Evolutionary conservation across 257 asterid genomes (phyloP).

Genomic region (Linaria vulgaris): DNA sequence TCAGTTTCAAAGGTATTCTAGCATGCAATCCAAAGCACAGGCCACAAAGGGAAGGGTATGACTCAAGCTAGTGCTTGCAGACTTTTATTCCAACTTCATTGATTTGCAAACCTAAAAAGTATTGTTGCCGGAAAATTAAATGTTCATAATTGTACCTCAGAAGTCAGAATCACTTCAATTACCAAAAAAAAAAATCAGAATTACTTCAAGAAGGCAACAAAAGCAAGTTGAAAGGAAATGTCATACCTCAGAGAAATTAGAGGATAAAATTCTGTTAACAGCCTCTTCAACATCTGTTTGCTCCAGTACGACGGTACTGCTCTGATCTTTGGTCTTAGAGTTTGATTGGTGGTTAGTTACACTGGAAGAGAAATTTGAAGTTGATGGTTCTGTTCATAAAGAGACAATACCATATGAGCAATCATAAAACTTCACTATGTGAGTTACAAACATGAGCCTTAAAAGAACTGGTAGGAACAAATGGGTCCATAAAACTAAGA

Average conservation of each 20-base stretch:
- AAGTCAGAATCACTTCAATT: too few species aligned
- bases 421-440: slow-evolving; percentile 14
- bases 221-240: background rate
- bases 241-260: slow-evolving; percentile 66
- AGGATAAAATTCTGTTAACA: slow-evolving; percentile 52
- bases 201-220: background rate
- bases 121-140: background rate
- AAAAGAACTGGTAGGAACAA: background rate
- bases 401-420: background rate
- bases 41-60: too few species aligned
- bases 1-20: too few species aligned
- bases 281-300: slow-evolving; percentile 47
- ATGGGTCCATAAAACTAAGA: background rate
- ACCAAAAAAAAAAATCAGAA: background rate
- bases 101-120: background rate
- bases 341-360: slow-evolving; percentile 28
- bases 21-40: too few species aligned
- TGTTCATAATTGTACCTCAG: background rate
- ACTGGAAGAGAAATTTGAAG: slow-evolving; percentile 36
- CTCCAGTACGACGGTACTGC: slow-evolving; percentile 33
- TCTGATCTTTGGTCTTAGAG: slow-evolving; percentile 27
- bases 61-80: background rate
- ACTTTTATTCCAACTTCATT: background rate
- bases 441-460: background rate
- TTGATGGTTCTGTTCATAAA: slow-evolving; percentile 59